Evolutionary conservation across 768 basidiomycete genomes (phyloP), one percentile per base, ranked within the genome.

Genomic region (Pleurotus ostreatus): DNA sequence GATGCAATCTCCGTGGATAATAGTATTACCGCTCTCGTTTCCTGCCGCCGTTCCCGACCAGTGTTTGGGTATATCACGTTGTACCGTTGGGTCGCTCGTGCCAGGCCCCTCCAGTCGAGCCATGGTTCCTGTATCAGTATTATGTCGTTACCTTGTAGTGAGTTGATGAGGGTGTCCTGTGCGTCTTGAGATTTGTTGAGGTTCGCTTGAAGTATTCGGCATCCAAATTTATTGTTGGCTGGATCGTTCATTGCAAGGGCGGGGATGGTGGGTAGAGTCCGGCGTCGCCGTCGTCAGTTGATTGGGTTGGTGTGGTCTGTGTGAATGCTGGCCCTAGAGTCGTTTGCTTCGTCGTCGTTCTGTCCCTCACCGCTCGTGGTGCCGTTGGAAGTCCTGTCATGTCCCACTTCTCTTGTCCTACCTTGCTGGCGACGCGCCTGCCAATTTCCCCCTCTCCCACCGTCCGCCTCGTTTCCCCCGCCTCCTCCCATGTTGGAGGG

Each of bases 81-180:
- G 61, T 61, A 72, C 7, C 56, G n/a, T 0, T 20, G 23, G 4
- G 48, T 58, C 11, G 59, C 58, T 1, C 61, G 38, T 1, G 70
- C 57, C 5, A 49, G 13, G 0, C 56, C 54, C 1, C 38, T 40
- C n/a, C 23, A 47, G 55, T 70, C 63, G 4, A 71, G 55, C 46
- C 64, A 56, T 0, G 70, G 72, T 60, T 74, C 72, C 55, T 73
- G 71, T 2, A 72, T 44, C 0, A 61, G 46, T 0, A 65, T 49
- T 1, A 74, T 59, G 58, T 72, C 67, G 30, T 20, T 1, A 2
- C 20, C 20, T 20, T 20, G 20, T 20, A 20, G 20, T 20, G 20
- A 1, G 2, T 20, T 20, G 20, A 20, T 20, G 20, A 20, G 20
- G 20, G 20, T 2, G 2, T 20, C 20, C 20, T 20, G 20, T 2